A percentile compares a stretch with the other conserved stretches of the same genome.
phyloP scores from a whole-genome alignment of 2,329 filamentous ascomycete species.

The Colletotrichum eleusines region DNA sequence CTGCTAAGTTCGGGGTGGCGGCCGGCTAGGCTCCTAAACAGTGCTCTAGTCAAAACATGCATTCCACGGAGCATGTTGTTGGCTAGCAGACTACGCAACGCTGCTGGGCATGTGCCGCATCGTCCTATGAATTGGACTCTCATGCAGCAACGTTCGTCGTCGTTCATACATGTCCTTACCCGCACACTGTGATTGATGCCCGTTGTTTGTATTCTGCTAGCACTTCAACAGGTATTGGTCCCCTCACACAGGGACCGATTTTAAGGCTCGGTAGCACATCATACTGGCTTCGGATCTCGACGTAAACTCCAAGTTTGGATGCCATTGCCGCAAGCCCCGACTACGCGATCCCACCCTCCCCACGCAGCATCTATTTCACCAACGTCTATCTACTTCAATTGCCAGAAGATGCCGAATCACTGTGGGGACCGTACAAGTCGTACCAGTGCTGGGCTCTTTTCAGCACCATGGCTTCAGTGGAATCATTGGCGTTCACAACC shows the following conservation, averaged over 20 bases:
- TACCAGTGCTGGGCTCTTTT: slow-evolving; percentile 53
- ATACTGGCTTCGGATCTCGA: slow-evolving; percentile 1
- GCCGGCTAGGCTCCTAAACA: slow-evolving; percentile 2
- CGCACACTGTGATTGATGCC: neutral
- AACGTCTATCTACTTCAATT: neutral
- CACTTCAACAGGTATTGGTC: neutral
- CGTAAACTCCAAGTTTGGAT: slow-evolving; percentile 12
- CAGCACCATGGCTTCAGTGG: slow-evolving; percentile 49
- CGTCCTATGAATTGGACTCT: neutral
- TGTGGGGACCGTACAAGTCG: slow-evolving; percentile 18
- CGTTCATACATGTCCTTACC: neutral
- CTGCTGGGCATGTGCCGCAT: neutral
- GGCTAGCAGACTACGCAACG: neutral
- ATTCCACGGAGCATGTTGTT: neutral
- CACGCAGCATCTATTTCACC: neutral
- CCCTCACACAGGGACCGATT: neutral
- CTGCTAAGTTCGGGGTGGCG: slow-evolving; percentile 3
- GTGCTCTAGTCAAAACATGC: slow-evolving; percentile 20
- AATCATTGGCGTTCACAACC: slow-evolving; percentile 43
- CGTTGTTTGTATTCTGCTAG: slow-evolving; percentile 1
- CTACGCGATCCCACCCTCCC: neutral
- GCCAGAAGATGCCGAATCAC: neutral
- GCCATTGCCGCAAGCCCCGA: slow-evolving; percentile 21
- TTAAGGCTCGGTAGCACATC: slow-evolving; percentile 23
- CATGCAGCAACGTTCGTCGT: neutral